phyloP scores from a whole-genome alignment of 139 green algal genomes.

The Dunaliella primolecta region DNA sequence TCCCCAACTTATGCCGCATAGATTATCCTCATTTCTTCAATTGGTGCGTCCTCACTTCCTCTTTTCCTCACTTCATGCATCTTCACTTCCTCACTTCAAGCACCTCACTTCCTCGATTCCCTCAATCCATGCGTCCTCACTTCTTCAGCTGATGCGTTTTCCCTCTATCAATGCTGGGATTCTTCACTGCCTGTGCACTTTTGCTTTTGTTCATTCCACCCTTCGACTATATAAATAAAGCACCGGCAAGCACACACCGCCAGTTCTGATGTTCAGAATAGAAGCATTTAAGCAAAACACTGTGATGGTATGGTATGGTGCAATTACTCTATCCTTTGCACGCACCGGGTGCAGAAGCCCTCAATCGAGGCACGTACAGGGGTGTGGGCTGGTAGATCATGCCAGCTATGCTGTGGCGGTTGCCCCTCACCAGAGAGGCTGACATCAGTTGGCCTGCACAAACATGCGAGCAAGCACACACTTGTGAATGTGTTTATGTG shows the following conservation, averaged over 20 bases:
- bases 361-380: too few relatives aligned
- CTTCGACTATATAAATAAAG: background rate
- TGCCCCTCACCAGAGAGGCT: background rate
- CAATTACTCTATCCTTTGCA: background rate
- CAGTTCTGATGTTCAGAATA: background rate
- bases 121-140: background rate
- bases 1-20: too few relatives aligned
- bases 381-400: too few relatives aligned
- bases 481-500: background rate
- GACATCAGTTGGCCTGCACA: background rate
- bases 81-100: too few relatives aligned
- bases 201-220: background rate
- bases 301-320: background rate
- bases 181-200: background rate
- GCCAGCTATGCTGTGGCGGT: background rate
- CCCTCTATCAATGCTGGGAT: background rate
- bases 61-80: background rate
- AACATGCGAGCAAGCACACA: too few relatives aligned
- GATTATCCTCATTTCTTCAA: background rate
- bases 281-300: background rate
- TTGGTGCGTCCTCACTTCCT: background rate
- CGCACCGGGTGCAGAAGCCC: too few relatives aligned
- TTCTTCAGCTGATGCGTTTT: too few relatives aligned
- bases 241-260: background rate
- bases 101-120: too few relatives aligned